These are phyloP conservation scores for Claviceps sp. DNA, from an alignment of 2,329 filamentous ascomycete species.

Conservation along the genomic window DNA sequence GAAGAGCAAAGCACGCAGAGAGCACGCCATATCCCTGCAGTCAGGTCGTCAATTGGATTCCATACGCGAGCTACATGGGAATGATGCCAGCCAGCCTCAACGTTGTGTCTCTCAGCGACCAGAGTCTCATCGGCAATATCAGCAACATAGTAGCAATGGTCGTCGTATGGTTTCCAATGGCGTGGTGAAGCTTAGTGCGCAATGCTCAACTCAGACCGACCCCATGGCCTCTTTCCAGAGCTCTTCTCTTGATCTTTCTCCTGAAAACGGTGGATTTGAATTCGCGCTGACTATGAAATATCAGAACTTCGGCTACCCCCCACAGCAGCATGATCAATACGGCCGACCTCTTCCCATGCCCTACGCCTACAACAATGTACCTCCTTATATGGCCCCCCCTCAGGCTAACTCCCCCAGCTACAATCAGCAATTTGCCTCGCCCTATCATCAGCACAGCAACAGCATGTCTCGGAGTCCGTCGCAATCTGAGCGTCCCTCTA, in stretches of 20 bases:
- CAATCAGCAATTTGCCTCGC: conserved; percentile 30
- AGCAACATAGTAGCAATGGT: conserved; percentile 8
- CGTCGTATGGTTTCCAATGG: conserved; percentile 11
- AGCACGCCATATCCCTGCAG: conserved; percentile 32
- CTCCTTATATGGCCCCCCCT: conserved; percentile 35
- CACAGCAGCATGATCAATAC: conserved; percentile 27
- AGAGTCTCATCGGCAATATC: conserved; percentile 21
- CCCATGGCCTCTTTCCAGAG: conserved; percentile 5
- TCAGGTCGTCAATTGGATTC: conserved; percentile 24
- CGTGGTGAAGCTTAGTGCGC: conserved; percentile 2
- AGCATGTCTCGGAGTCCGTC: conserved; percentile 76
- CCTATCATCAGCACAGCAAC: conserved; percentile 40
- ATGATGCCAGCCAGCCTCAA: conserved; percentile 23
- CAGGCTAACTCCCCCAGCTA: conserved; percentile 36
- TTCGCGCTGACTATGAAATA: conserved; percentile 55
- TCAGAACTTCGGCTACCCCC: conserved; percentile 49
- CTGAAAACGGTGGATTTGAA: conserved; percentile 58
- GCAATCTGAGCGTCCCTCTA: conserved; percentile 55
- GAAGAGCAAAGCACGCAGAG: conserved; percentile 32
- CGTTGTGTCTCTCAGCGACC: conserved; percentile 33
- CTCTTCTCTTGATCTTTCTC: conserved; percentile 46
- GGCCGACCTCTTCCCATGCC: conserved; percentile 24
- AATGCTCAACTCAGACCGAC: conserved; percentile 1
- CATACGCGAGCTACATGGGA: conserved; percentile 20
- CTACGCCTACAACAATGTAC: conserved; percentile 32